phyloP scores from a whole-genome alignment of 345 rosid species.

The Clarkia xantiana region DNA sequence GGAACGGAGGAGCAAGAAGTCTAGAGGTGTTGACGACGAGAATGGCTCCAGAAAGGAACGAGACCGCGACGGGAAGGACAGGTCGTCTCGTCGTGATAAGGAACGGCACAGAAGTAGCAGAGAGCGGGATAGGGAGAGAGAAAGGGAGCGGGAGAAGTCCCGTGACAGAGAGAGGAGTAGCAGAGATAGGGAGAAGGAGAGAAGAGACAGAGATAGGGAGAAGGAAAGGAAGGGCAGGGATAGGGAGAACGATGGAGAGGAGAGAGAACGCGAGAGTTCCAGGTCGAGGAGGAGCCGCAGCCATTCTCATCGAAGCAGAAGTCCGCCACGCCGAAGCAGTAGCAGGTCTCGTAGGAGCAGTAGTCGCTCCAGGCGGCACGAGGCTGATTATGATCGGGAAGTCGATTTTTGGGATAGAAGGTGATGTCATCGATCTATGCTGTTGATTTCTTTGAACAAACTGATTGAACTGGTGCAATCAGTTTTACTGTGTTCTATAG shows the following conservation, averaged over 20 bases:
- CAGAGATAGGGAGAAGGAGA: slow-evolving; percentile 17
- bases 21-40: slow-evolving; percentile 45
- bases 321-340: slow-evolving; percentile 9
- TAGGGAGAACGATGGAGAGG: slow-evolving; percentile 20
- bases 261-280: slow-evolving; percentile 29
- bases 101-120: slow-evolving; percentile 34
- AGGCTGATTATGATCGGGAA: slow-evolving; percentile 22
- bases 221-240: slow-evolving; percentile 32
- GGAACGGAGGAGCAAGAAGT: slow-evolving; percentile 43
- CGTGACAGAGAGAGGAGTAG: slow-evolving; percentile 26
- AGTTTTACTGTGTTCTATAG: no score
- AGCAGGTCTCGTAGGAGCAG: slow-evolving; percentile 25
- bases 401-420: slow-evolving; percentile 41
- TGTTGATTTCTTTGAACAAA: not conserved
- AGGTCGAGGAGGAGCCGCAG: slow-evolving; percentile 18
- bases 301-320: slow-evolving; percentile 9
- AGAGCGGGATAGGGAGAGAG: slow-evolving; percentile 11
- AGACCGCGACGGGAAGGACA: slow-evolving; percentile 12
- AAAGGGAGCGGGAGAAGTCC: slow-evolving; percentile 6
- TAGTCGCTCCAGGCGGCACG: slow-evolving; percentile 27
- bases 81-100: slow-evolving; percentile 23
- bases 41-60: slow-evolving; percentile 24
- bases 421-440: slow-evolving; percentile 6
- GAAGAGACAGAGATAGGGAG: slow-evolving; percentile 20
- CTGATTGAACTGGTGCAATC: no score